Evolutionary conservation across 2,329 filamentous ascomycete species (phyloP).

Genomic region (Sporothrix brasiliensis): DNA sequence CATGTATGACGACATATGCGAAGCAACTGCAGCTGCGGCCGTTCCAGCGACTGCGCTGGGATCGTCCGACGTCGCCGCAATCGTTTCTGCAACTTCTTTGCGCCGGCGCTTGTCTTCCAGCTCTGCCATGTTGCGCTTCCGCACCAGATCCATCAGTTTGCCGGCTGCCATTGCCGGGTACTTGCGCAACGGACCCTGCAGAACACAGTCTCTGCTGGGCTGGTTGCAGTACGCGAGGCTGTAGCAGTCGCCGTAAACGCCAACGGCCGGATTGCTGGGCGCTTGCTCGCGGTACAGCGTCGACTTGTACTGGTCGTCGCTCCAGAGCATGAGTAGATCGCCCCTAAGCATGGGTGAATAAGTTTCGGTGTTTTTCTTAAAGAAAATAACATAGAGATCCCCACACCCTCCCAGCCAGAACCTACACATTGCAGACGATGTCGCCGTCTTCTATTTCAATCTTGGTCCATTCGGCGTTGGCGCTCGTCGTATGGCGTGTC

Average conservation of each 20-base stretch:
- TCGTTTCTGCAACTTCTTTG: not conserved
- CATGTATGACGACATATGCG: slow-evolving; percentile 11
- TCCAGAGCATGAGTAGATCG: slow-evolving; percentile 67
- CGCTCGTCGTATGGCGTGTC: slow-evolving; percentile 54
- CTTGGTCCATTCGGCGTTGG: slow-evolving; percentile 64
- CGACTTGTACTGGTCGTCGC: slow-evolving; percentile 68
- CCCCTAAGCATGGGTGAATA: slow-evolving; percentile 42
- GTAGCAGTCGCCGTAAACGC: slow-evolving; percentile 62
- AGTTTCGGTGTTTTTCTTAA: no score
- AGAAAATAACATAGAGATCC: not conserved
- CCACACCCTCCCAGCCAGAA: slow-evolving; percentile 12
- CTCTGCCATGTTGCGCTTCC: slow-evolving; percentile 61
- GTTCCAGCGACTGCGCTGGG: not conserved
- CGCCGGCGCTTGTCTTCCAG: slow-evolving; percentile 26
- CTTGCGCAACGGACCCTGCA: slow-evolving; percentile 63
- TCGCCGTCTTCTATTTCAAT: slow-evolving; percentile 57
- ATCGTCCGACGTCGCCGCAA: slow-evolving; percentile 11
- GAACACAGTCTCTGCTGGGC: slow-evolving; percentile 58
- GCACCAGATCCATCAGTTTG: slow-evolving; percentile 46
- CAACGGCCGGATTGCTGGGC: slow-evolving; percentile 52
- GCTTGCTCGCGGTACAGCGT: slow-evolving; percentile 61
- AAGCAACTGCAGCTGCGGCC: not conserved
- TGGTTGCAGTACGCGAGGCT: slow-evolving; percentile 63
- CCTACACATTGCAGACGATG: slow-evolving; percentile 63
- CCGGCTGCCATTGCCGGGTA: slow-evolving; percentile 48